A percentile compares a stretch with the other conserved stretches of the same genome.
Evolutionary conservation across 192 early-diverging fungal species (phyloP).

Genomic region (Rhizophagus prolifer): DNA sequence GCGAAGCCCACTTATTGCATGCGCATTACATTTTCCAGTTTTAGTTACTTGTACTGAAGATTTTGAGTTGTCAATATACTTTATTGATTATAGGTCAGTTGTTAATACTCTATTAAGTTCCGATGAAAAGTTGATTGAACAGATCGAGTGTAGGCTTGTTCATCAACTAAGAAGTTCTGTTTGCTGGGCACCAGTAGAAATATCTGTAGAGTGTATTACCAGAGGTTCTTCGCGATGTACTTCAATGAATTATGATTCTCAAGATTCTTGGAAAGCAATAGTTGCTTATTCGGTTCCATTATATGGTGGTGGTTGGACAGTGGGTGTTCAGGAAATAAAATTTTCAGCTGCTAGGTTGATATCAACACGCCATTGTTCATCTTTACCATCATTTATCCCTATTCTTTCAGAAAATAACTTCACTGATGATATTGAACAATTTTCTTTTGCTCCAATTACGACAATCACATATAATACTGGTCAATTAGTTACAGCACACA

Average conservation of each 20-base stretch:
- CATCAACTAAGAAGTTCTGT: conserved; percentile 38
- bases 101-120: background rate
- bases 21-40: conserved; percentile 32
- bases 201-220: conserved; percentile 24
- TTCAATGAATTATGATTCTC: background rate
- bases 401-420: background rate
- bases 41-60: conserved; percentile 36
- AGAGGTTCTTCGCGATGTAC: background rate
- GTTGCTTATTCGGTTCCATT: conserved; percentile 36
- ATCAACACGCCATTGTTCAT: conserved; percentile 28
- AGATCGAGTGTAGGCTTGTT: conserved; percentile 11
- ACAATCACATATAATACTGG: conserved; percentile 37
- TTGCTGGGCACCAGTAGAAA: conserved; percentile 32
- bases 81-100: background rate
- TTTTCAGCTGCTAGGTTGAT: conserved; percentile 2
- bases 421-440: background rate
- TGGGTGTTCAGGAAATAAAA: conserved; percentile 39
- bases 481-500: conserved; percentile 46
- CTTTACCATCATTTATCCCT: conserved; percentile 17
- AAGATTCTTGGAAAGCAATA: conserved; percentile 25
- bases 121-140: background rate
- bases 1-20: conserved; percentile 21
- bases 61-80: conserved; percentile 36
- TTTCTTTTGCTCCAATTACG: conserved; percentile 34
- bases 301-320: conserved; percentile 30